phyloP scores from a whole-genome alignment of 2,329 filamentous ascomycete species.

The Penicillium thymicola region DNA sequence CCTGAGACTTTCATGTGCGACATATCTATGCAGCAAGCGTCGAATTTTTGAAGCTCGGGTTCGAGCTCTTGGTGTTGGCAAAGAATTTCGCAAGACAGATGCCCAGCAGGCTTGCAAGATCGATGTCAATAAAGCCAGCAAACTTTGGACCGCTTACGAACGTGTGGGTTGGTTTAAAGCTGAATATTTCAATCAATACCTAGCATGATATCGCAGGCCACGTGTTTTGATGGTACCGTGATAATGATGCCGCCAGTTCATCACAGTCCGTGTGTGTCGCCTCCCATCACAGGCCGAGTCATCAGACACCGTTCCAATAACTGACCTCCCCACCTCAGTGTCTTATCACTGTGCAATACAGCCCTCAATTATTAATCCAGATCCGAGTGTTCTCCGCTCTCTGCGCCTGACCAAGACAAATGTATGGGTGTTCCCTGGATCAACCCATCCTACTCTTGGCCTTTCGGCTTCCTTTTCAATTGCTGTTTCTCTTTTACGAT shows the following conservation, averaged over 20 bases:
- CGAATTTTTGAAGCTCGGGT: slow-evolving; percentile 80
- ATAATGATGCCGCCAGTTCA: background rate
- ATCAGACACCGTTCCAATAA: background rate
- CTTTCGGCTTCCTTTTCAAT: background rate
- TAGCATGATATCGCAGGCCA: slow-evolving; percentile 21
- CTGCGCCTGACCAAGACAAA: background rate
- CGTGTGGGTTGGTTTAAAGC: slow-evolving; percentile 76
- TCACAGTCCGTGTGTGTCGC: background rate
- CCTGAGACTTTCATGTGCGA: slow-evolving; percentile 78
- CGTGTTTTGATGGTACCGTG: background rate
- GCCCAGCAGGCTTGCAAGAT: slow-evolving; percentile 97
- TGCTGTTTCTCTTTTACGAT: slow-evolving; percentile 4
- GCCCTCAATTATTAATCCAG: slow-evolving; percentile 10
- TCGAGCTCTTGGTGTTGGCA: slow-evolving; percentile 62
- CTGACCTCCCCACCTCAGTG: slow-evolving; percentile 3
- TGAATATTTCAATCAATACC: slow-evolving; percentile 48
- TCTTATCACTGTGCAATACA: slow-evolving; percentile 1
- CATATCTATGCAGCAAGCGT: slow-evolving; percentile 88
- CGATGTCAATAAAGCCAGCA: slow-evolving; percentile 95
- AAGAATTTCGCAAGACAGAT: slow-evolving; percentile 92
- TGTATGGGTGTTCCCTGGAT: background rate
- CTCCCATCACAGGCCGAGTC: background rate
- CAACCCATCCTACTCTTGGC: background rate
- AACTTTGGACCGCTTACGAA: slow-evolving; percentile 85
- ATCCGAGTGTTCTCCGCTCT: slow-evolving; percentile 3